These are phyloP conservation scores for Diaporthe vaccinii DNA, from an alignment of 2,329 filamentous ascomycete species.

Conservation along the genomic window DNA sequence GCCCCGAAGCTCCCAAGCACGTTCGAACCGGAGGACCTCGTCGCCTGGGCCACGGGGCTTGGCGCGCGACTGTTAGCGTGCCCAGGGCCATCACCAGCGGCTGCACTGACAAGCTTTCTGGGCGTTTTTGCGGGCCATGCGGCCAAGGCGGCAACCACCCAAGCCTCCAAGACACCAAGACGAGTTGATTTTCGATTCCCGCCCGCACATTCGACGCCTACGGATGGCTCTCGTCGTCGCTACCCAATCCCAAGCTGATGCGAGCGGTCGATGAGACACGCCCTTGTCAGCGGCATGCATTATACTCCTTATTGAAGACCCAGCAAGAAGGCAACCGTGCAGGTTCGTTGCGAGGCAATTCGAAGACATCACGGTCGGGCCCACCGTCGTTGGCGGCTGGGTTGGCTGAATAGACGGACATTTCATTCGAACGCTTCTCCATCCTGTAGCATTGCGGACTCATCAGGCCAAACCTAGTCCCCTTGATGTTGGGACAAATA, in stretches of 20 bases:
- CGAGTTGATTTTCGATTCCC: not conserved
- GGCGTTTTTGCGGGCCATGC: conserved; percentile 15
- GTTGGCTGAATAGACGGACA: not conserved
- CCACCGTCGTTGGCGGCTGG: not conserved
- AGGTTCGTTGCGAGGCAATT: not conserved
- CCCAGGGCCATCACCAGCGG: conserved; percentile 10
- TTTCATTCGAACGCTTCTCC: not conserved
- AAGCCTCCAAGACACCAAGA: not conserved
- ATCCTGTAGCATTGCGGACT: not conserved
- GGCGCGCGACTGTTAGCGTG: conserved; percentile 16
- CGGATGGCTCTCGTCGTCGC: not conserved
- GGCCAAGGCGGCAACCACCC: conserved; percentile 8
- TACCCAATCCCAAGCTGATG: not conserved
- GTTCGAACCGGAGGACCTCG: too few species aligned
- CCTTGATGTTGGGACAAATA: conserved; percentile 6
- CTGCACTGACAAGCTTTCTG: conserved; percentile 6
- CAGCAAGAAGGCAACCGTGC: not conserved
- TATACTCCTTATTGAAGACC: not conserved
- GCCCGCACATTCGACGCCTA: not conserved
- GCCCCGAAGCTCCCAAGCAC: not conserved
- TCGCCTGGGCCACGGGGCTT: not conserved
- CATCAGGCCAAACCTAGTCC: conserved; percentile 18
- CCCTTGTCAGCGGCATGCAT: not conserved
- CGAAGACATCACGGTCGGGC: not conserved
- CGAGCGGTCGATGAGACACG: not conserved